phyloP scores from a whole-genome alignment of 192 early-diverging fungal species.

The Geranomyces variabilis region DNA sequence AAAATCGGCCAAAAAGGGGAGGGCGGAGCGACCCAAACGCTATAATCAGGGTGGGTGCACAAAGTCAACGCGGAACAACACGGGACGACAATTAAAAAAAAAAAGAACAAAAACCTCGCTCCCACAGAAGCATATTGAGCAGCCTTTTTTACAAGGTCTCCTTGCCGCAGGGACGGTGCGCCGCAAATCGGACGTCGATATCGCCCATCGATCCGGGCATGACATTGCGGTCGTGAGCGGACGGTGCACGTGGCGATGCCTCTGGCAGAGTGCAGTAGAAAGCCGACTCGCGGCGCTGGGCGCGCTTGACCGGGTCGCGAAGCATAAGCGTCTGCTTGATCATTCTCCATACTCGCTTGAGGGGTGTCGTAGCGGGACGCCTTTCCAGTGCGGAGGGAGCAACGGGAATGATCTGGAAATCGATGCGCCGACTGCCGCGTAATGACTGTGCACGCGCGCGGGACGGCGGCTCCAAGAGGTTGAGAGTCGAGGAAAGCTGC shows the following conservation, averaged over 20 bases:
- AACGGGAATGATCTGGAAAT: not conserved
- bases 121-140: too few species aligned
- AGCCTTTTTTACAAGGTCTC: too few species aligned
- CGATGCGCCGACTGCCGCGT: not conserved
- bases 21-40: too few species aligned
- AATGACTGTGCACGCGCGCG: not conserved
- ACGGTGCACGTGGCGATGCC: not conserved
- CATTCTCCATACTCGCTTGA: conserved; percentile 1
- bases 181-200: not conserved
- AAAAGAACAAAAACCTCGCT: too few species aligned
- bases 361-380: not conserved
- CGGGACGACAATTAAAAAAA: too few species aligned
- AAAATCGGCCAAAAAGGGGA: too few species aligned
- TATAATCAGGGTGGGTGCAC: too few species aligned
- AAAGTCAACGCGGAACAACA: too few species aligned
- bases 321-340: conserved; percentile 10
- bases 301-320: conserved; percentile 4
- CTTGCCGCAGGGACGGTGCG: too few species aligned
- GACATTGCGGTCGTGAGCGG: not conserved
- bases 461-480: not conserved
- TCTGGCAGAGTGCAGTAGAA: not conserved
- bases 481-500: not conserved
- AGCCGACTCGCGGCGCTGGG: not conserved
- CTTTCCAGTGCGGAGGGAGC: not conserved
- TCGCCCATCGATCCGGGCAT: not conserved